A percentile compares a stretch with the other conserved stretches of the same genome.
phyloP scores from a whole-genome alignment of 306 rosid genomes.

The Alnus rubra region DNA sequence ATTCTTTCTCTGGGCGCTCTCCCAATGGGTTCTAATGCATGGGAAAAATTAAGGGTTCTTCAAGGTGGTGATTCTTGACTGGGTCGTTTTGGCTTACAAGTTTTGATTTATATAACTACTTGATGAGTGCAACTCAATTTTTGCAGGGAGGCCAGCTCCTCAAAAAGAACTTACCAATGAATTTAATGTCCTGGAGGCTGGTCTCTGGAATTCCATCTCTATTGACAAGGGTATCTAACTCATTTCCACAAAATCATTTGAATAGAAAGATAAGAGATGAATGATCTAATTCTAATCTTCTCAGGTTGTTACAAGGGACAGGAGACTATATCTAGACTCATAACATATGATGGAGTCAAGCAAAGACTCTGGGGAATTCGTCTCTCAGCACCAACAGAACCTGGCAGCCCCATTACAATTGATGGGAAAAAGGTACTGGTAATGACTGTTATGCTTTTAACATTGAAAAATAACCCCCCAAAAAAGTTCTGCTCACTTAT shows the following conservation, averaged over 20 bases:
- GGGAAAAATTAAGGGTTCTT: constrained; percentile 81
- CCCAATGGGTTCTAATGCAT: constrained; percentile 81
- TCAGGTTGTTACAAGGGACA: constrained; percentile 96
- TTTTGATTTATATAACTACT: background rate
- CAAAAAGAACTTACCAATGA: constrained; percentile 88
- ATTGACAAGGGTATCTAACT: constrained; percentile 61
- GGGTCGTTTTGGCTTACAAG: background rate
- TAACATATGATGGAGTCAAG: constrained; percentile 88
- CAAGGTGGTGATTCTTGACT: constrained; percentile 49
- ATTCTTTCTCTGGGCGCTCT: constrained; percentile 73
- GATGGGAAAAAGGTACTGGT: constrained; percentile 62
- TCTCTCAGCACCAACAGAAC: constrained; percentile 77
- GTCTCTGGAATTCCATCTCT: constrained; percentile 91
- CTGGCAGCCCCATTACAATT: constrained; percentile 68
- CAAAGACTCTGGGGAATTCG: constrained; percentile 88
- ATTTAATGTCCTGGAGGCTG: constrained; percentile 88
- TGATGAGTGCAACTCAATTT: constrained; percentile 12
- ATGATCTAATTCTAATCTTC: constrained; percentile 31
- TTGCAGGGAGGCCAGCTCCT: constrained; percentile 88
- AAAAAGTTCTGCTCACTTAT: background rate
- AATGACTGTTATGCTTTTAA: background rate
- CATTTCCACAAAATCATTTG: constrained; percentile 20
- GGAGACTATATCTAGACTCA: constrained; percentile 89
- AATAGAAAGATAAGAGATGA: constrained; percentile 16
- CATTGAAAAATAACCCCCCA: background rate